Percentiles rank a stretch among this genome's conserved stretches.
Evolutionary conservation across 139 green algal genomes (phyloP).

Genomic region (Chloropicon primus): DNA sequence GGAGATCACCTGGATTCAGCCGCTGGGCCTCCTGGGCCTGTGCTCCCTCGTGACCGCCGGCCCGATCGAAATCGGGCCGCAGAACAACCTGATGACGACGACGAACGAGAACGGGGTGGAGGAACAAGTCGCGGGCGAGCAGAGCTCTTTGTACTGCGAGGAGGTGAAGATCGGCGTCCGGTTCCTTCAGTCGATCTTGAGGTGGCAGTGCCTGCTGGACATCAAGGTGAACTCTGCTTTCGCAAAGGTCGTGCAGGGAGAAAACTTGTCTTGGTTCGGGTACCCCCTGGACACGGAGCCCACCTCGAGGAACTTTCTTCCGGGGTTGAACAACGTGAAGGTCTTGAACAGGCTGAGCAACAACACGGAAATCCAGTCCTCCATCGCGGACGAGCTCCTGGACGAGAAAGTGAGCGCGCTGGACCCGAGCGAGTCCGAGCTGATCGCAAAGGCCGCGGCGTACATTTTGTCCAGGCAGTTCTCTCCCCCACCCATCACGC

Average conservation of each 20-base stretch:
- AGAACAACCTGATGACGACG: constrained; percentile 12
- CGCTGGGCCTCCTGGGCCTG: constrained; percentile 18
- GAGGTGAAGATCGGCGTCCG: constrained; percentile 4
- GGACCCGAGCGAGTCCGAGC: not conserved
- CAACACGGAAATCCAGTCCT: not conserved
- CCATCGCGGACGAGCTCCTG: not conserved
- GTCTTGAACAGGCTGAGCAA: not conserved
- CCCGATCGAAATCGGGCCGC: constrained; percentile 19
- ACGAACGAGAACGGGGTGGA: constrained; percentile 22
- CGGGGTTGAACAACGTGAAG: constrained; percentile 20
- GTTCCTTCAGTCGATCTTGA: constrained; percentile 1
- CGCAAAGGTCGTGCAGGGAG: constrained; percentile 28
- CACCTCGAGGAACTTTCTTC: constrained; percentile 44
- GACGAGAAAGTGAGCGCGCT: not conserved
- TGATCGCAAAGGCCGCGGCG: not conserved
- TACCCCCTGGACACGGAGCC: constrained; percentile 59
- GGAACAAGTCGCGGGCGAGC: constrained; percentile 15
- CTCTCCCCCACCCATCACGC: not conserved
- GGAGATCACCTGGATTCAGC: not conserved
- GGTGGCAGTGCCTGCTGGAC: not conserved
- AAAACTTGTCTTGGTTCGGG: constrained; percentile 69
- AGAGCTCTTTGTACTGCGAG: constrained; percentile 19
- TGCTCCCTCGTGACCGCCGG: constrained; percentile 13
- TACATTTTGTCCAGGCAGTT: not conserved
- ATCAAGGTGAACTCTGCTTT: not conserved